Base-by-base conservation (phyloP, 352 stramenopile species). In the Achlya hypogyna region DNA sequence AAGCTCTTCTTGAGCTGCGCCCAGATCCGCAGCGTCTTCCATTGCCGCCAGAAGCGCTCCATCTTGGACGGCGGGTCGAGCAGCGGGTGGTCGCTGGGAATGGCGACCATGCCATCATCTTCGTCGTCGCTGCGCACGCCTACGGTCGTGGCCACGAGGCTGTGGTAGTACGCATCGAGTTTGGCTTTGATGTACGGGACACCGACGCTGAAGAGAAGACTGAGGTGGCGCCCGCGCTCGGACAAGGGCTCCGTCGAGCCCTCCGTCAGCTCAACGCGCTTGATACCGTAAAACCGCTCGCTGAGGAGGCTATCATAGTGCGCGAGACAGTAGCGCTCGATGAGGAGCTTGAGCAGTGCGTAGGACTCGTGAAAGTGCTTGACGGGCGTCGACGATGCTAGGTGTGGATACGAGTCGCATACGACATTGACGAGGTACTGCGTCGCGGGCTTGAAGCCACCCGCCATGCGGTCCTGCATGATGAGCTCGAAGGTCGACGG, bases 271-370 rank as follows among this genome's bases (percentile, higher is more conserved):
- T 59, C 60, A 49, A 92, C 82, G 52, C 86, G 82, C 71, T 92
- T 93, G 75, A 95, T 91, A 32, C 86, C 84, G 67, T 89, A 93
- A 40, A 93, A 93, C 56, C 88, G 88, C 72, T 95, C 86, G 3
- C 75, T 87, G n/a, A 78, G 75, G 29, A 93, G 64, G 58, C 81
- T 81, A 62, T 92, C 84, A 66, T 95, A 91, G 25, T 79, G 74
- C 20, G 73, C 74, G 22, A 95, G 69, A 53, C 90, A 95, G 68
- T 91, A 91, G 51, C 74, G 68, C 72, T 93, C 84, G 5, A 88
- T 66, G 22, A 75, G 65, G 28, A 78, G 74, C 23, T 76, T 69
- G n/a, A 91, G 65, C 47, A 93, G 66, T 60, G 81, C 79, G 69
- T 90, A 95, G 51, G 72, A 83, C 74, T 95, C 86, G 53, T 95